Conservation (phyloP, 306 rosid species). For the Cicer pinnatifidum region DNA sequence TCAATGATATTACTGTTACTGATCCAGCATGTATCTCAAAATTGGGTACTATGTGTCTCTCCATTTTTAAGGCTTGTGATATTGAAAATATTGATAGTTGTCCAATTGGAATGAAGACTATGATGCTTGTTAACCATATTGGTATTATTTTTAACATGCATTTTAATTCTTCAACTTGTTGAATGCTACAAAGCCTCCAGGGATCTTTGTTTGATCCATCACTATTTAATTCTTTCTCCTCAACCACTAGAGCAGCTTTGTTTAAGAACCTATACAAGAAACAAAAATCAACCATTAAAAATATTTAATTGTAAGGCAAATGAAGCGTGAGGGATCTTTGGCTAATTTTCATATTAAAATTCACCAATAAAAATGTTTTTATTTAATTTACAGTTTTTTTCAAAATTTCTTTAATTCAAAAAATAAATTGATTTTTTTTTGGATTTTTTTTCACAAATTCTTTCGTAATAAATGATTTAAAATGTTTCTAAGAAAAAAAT, state of each 20-base stretch:
- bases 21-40: constrained; percentile 49
- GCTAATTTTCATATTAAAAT: no score
- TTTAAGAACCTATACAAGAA: constrained; percentile 50
- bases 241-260: constrained; percentile 53
- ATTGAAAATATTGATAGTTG: constrained; percentile 52
- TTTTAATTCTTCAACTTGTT: constrained; percentile 64
- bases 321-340: no score
- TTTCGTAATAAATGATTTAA: no score
- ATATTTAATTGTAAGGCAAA: no score
- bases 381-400: no score
- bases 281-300: neutral
- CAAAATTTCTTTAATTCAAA: no score
- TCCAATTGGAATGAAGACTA: constrained; percentile 45
- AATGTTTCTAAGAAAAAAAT: no score
- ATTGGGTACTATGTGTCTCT: constrained; percentile 31
- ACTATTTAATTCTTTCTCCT: constrained; percentile 45
- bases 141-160: constrained; percentile 49
- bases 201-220: constrained; percentile 49
- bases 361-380: no score
- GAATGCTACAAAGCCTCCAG: constrained; percentile 61
- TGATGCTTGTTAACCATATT: constrained; percentile 53
- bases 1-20: constrained; percentile 16
- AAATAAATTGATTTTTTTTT: no score
- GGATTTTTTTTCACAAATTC: no score
- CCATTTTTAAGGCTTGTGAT: constrained; percentile 63